Base-by-base conservation (phyloP, 1,284 basidiomycete species). In the Thecaphora thlaspeos region DNA sequence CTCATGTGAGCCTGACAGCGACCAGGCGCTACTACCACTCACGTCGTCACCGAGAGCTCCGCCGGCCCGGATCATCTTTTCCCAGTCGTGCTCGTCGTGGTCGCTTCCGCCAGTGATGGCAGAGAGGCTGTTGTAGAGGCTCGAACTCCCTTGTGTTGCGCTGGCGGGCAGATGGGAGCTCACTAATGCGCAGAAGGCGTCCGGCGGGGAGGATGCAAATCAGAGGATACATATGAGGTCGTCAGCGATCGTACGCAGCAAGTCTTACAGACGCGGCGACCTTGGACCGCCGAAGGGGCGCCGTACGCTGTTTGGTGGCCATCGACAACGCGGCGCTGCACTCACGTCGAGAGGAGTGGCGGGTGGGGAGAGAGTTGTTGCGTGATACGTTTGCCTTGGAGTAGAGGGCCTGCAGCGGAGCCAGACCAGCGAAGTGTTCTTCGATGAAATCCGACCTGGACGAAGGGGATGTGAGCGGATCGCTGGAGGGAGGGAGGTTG, bases 31-130 rank as follows among this genome's bases (percentile, higher is more conserved):
- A 30, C 7, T 8, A 30, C 28, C 39, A 32, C 53, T 51, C 42
- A 55, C 53, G 36, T 68, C 68, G 4, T 66, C 58, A 15, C 52
- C 61, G 2, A 68, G 47, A 12, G 61, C 61, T 22, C 56, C 48
- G 37, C 53, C 53, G 11, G 62, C 59, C 18, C 55, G 56, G 36
- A 72, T 70, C 47, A 68, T 61, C 49, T 56, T 64, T 38, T 72
- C 70, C 70, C 70, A 72, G 15, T 72, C 70, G 42, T 72, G 61
- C 8, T 72, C 69, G 48, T 68, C 70, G 10, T 61, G 18, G 28
- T 70, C 68, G 9, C 55, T 49, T 1, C 66, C 60, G 22, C 68
- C 70, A 3, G 62, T 68, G 50, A 72, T 72, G 40, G 65, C 70
- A 4, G 58, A 69, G 10, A 72, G 57, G 32, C 68, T 70, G 43